phyloP scores from a whole-genome alignment of 805 yeast species.

The Zygotorulaspora sp. region DNA sequence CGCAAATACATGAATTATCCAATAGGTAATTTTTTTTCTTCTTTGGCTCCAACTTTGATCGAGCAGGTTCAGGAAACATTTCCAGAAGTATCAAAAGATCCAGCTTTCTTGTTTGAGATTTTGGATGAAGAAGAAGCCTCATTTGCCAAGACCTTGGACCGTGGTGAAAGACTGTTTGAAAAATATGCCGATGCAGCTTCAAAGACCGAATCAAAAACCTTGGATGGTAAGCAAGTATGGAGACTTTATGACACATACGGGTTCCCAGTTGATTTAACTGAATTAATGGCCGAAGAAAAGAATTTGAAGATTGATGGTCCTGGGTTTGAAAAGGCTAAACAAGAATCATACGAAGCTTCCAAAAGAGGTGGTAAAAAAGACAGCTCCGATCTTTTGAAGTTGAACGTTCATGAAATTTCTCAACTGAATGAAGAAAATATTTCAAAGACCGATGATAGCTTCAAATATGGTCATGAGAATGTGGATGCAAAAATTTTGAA shows the following conservation, averaged over 20 bases:
- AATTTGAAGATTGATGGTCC: constrained; percentile 87
- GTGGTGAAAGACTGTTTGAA: constrained; percentile 96
- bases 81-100: constrained; percentile 81
- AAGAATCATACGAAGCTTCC: constrained; percentile 89
- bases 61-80: constrained; percentile 81
- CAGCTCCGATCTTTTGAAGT: constrained; percentile 60
- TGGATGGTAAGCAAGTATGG: constrained; percentile 96
- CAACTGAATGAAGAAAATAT: constrained; percentile 54
- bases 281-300: constrained; percentile 98
- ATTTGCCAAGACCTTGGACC: constrained; percentile 90
- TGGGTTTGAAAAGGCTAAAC: constrained; percentile 87
- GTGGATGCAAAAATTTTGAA: constrained; percentile 66
- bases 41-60: constrained; percentile 86
- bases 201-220: constrained; percentile 64
- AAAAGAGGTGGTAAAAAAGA: constrained; percentile 72
- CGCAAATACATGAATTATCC: constrained; percentile 95
- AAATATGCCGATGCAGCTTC: constrained; percentile 83
- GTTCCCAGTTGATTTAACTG: constrained; percentile 96
- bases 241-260: constrained; percentile 97
- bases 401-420: constrained; percentile 88
- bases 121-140: constrained; percentile 94
- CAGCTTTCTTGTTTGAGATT: constrained; percentile 77
- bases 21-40: constrained; percentile 89
- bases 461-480: constrained; percentile 70
- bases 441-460: constrained; percentile 78